These are phyloP conservation scores for Protostelium mycophagum DNA, from an alignment of 78 protist genomes.

Conservation along the genomic window DNA sequence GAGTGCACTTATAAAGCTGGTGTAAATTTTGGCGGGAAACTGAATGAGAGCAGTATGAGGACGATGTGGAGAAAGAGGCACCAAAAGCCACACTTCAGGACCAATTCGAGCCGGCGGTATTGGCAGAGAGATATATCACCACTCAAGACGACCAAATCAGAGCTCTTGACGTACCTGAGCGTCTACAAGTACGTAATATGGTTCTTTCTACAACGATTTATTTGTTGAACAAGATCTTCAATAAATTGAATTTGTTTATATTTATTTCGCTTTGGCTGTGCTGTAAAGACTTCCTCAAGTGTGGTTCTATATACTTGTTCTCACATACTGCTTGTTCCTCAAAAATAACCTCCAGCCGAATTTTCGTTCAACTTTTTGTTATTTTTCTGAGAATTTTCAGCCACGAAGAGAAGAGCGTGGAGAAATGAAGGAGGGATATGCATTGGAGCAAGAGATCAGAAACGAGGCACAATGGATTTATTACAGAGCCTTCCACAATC, in stretches of 20 bases:
- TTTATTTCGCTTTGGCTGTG: not conserved
- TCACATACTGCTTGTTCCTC: not conserved
- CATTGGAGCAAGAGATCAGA: not conserved
- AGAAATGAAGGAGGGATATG: not conserved
- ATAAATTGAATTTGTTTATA: not conserved
- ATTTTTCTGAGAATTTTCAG: too few species aligned
- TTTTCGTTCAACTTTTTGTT: too few species aligned
- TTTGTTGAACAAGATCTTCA: not conserved
- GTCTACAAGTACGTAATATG: slow-evolving; percentile 27
- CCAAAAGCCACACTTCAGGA: slow-evolving; percentile 5
- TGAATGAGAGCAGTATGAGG: not conserved
- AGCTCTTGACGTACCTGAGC: slow-evolving; percentile 36
- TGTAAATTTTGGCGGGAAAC: not conserved
- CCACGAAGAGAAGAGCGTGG: not conserved
- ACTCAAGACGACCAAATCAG: slow-evolving; percentile 57
- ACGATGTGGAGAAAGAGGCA: not conserved
- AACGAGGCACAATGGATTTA: not conserved
- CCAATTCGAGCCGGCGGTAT: slow-evolving; percentile 49
- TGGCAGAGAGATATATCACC: slow-evolving; percentile 56
- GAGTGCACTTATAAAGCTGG: not conserved
- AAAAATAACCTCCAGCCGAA: too few species aligned
- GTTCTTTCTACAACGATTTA: too few species aligned
- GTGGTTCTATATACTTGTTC: not conserved
- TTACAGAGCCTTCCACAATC: not conserved
- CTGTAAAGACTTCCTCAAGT: too few species aligned